phyloP scores from a whole-genome alignment of 139 green algal genomes.

The Haematococcus lacustris region DNA sequence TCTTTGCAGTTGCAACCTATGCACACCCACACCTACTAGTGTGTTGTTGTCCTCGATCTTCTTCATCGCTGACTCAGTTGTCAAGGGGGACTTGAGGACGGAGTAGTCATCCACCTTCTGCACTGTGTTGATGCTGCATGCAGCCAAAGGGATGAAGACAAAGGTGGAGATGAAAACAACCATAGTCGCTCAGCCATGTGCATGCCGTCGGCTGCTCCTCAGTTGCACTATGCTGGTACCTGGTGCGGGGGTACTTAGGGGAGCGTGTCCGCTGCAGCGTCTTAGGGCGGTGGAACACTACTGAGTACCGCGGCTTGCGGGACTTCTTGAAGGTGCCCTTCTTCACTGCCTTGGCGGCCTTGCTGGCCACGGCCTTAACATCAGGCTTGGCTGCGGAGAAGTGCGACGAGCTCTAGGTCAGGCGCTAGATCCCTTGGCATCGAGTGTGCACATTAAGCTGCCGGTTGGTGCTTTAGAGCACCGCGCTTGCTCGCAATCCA shows the following conservation, averaged over 20 bases:
- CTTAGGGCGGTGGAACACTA: slow-evolving; percentile 87
- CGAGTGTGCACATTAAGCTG: too few species aligned
- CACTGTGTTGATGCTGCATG: slow-evolving; percentile 53
- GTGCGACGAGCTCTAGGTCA: too few species aligned
- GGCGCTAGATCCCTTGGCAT: too few species aligned
- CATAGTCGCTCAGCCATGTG: too few species aligned
- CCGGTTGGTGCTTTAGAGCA: too few species aligned
- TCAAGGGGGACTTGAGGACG: slow-evolving; percentile 95
- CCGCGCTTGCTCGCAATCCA: too few species aligned
- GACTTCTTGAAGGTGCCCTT: slow-evolving; percentile 76
- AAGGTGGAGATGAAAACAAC: too few species aligned
- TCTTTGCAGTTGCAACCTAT: too few species aligned
- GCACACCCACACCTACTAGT: too few species aligned
- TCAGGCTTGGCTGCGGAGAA: slow-evolving; percentile 19
- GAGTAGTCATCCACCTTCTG: slow-evolving; percentile 78
- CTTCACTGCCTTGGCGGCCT: slow-evolving; percentile 86
- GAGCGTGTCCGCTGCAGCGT: slow-evolving; percentile 77
- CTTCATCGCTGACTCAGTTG: slow-evolving; percentile 99
- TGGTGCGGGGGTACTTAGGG: slow-evolving; percentile 80
- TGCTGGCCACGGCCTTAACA: slow-evolving; percentile 52
- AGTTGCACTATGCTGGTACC: too few species aligned
- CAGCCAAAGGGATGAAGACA: too few species aligned
- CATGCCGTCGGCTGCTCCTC: too few species aligned
- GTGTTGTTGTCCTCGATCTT: slow-evolving; percentile 99
- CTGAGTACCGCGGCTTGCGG: slow-evolving; percentile 71